Percentiles rank a stretch among this genome's conserved stretches.
Evolutionary conservation across 2,329 filamentous ascomycete species (phyloP).

Genomic region (Aspergillus hortae): DNA sequence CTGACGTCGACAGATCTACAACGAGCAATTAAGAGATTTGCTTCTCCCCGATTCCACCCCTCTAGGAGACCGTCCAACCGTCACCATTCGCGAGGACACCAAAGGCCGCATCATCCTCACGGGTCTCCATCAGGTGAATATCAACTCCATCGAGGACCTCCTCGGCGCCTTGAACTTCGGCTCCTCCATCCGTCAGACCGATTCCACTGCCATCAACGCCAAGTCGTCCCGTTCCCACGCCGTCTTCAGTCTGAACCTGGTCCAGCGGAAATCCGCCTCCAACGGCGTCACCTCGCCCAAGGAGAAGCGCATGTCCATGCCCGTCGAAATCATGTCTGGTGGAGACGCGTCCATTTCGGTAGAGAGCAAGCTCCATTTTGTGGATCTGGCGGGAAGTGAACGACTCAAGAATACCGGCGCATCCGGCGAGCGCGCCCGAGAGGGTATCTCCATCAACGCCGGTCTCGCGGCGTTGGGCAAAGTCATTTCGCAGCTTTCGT

Average conservation of each 20-base stretch:
- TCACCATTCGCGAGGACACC: slow-evolving; percentile 90
- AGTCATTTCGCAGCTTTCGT: slow-evolving; percentile 96
- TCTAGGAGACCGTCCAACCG: slow-evolving; percentile 65
- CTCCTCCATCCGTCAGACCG: slow-evolving; percentile 90
- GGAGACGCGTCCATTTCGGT: slow-evolving; percentile 69
- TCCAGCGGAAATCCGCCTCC: slow-evolving; percentile 64
- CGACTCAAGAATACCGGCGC: slow-evolving; percentile 95
- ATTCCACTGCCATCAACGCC: slow-evolving; percentile 94
- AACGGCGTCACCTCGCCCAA: slow-evolving; percentile 47
- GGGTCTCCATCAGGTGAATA: slow-evolving; percentile 79
- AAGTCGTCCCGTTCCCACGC: slow-evolving; percentile 97
- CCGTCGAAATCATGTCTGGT: slow-evolving; percentile 70
- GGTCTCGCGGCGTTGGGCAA: slow-evolving; percentile 93
- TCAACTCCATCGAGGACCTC: slow-evolving; percentile 89
- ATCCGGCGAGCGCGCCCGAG: slow-evolving; percentile 87
- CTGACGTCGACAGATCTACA: slow-evolving; percentile 70
- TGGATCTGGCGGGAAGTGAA: slow-evolving; percentile 95
- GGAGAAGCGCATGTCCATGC: slow-evolving; percentile 85
- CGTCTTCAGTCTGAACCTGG: slow-evolving; percentile 90
- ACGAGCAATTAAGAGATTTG: slow-evolving; percentile 89
- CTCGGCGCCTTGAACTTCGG: slow-evolving; percentile 87
- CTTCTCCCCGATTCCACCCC: slow-evolving; percentile 73
- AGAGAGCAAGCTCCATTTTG: slow-evolving; percentile 98
- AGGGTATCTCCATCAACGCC: slow-evolving; percentile 97
- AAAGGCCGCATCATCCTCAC: slow-evolving; percentile 94